Evolutionary conservation across 1,284 basidiomycete species (phyloP), one percentile per base, ranked within the genome.

Genomic region (Ustilago bromivora): DNA sequence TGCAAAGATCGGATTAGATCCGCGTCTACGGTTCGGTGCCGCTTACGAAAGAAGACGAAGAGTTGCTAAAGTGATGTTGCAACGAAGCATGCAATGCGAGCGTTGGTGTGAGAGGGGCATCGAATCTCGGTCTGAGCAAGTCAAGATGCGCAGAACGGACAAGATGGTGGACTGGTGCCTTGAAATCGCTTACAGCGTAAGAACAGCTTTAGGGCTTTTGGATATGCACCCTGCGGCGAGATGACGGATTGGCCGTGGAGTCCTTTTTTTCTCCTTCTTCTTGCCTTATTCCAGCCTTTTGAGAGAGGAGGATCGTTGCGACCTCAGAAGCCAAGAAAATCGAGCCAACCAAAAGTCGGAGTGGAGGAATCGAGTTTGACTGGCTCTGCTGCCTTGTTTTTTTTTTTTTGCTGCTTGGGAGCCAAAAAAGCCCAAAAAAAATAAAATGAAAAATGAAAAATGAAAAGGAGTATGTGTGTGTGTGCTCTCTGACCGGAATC

Each of bases 191-290:
- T 5, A 11, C 43, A 46, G 43, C 43, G 43, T 19, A 41, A 17
- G 40, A 13, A 15, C 23, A 28, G 23, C 23, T 46, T 4, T 19
- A 19, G 43, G 6, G 11, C 43, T 6, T n/a, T 32, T 51, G 10
- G 57, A 49, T 34, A 66, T 66, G 63, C 63, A 66, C 41, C n/a
- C 34, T 46, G 51, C 49, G 49, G 63, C 63, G 59, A 66, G 63
- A 66, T 66, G 57, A 66, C 51, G 64, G 49, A 60, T 59, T 40
- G 49, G 31, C 47, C 56, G 62, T 57, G 35, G 32, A 55, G 38
- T 40, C 35, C n/a, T 23, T 32, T 59, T 52, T 10, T 34, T 52
- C n/a, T 3, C 4, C n/a, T 12, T n/a, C 28, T 61, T 40, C 13
- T 8, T 17, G 32, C 36, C 51, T 40, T 53, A 56, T 62, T 62